A percentile compares a stretch with the other conserved stretches of the same genome.
Evolutionary conservation across 1,284 basidiomycete species (phyloP).

Genomic region (Ustilago curta): DNA sequence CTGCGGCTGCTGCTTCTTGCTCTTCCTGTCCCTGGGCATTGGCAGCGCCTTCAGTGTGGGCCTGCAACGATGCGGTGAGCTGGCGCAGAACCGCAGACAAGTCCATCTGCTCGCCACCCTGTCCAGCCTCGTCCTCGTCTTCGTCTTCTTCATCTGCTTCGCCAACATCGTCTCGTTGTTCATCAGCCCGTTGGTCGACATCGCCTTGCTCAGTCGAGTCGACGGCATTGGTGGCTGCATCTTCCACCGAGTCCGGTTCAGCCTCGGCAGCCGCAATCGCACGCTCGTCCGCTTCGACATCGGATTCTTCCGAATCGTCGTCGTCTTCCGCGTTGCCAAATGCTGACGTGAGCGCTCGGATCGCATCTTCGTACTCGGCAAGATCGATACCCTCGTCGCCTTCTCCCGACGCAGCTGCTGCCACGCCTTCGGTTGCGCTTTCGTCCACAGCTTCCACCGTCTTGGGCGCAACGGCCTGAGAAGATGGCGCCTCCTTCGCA

Average conservation of each 20-base stretch:
- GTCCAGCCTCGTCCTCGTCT: constrained; percentile 22
- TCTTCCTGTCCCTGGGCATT: constrained; percentile 13
- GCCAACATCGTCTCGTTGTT: constrained; percentile 19
- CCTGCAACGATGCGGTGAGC: constrained; percentile 58
- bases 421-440: neutral
- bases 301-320: constrained; percentile 43
- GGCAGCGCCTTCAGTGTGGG: constrained; percentile 23
- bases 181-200: neutral
- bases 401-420: constrained; percentile 13
- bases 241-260: constrained; percentile 40
- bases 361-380: constrained; percentile 58
- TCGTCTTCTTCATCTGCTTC: constrained; percentile 24
- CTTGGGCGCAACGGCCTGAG: constrained; percentile 10
- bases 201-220: neutral
- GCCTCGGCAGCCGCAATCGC: constrained; percentile 61
- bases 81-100: constrained; percentile 49
- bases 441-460: constrained; percentile 6
- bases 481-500: neutral
- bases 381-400: constrained; percentile 55
- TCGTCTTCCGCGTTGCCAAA: constrained; percentile 44
- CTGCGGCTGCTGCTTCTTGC: constrained; percentile 2
- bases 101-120: constrained; percentile 47
- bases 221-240: neutral
- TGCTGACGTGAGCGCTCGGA: constrained; percentile 58
- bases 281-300: constrained; percentile 58